Conservation (phyloP, 345 rosid genomes). For the Kernera saxatilis region DNA sequence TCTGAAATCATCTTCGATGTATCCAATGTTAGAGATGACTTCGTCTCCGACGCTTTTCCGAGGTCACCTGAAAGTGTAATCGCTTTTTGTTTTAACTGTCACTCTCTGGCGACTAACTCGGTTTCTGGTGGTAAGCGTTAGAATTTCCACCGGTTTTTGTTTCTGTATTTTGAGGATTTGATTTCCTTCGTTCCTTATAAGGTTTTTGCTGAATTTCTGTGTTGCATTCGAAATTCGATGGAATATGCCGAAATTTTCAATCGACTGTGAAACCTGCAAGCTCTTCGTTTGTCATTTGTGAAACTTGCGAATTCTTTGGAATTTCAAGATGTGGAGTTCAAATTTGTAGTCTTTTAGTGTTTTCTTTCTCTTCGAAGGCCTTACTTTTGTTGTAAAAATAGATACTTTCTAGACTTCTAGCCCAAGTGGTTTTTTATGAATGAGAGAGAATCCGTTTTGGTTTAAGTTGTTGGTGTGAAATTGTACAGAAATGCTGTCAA, state of each 20-base stretch:
- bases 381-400: background rate
- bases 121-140: slow-evolving; percentile 10
- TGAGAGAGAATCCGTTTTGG: background rate
- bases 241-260: background rate
- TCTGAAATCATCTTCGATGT: background rate
- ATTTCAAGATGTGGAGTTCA: background rate
- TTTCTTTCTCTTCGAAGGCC: background rate
- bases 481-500: background rate
- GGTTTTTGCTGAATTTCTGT: background rate
- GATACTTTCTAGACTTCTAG: too few species aligned
- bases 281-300: background rate
- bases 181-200: background rate
- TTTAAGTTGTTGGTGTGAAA: background rate
- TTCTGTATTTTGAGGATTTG: background rate
- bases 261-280: background rate
- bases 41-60: background rate
- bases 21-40: background rate
- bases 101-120: slow-evolving; percentile 2
- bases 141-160: background rate
- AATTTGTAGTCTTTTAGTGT: background rate
- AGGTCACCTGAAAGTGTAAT: background rate
- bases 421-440: too few species aligned
- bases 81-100: background rate
- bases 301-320: background rate
- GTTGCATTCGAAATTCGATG: background rate